Conservation (phyloP, 108 stramenopile genomes). For the Mayamaea pseudoterrestris region DNA sequence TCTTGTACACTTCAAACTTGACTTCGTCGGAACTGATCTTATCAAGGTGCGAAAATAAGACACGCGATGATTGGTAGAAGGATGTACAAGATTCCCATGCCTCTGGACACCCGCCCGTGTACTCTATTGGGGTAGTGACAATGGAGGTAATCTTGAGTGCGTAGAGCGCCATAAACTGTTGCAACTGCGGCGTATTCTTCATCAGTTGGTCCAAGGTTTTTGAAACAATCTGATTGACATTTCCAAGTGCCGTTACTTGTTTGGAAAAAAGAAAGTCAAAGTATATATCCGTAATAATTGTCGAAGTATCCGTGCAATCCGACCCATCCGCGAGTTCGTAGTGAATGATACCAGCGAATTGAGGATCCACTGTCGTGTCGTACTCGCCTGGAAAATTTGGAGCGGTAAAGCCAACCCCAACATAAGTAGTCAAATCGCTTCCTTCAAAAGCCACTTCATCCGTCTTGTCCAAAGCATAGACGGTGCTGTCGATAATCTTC, state of each 20-base stretch:
- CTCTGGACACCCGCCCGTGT: not conserved
- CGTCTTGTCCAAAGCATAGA: constrained; percentile 1
- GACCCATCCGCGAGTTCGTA: not conserved
- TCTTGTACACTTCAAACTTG: not conserved
- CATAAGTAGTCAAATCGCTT: not conserved
- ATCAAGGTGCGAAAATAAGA: not conserved
- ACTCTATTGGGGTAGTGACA: not conserved
- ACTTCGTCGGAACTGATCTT: not conserved
- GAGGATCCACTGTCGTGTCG: constrained; percentile 3
- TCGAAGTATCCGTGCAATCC: not conserved
- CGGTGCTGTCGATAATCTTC: not conserved
- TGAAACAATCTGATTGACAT: not conserved
- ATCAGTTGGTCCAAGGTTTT: not conserved
- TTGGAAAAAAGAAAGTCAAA: not conserved
- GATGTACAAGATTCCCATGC: not conserved
- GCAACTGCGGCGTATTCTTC: not conserved
- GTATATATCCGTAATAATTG: too few species aligned
- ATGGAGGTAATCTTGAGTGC: not conserved
- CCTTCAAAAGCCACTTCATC: not conserved
- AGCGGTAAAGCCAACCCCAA: constrained; percentile 2
- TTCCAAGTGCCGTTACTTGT: not conserved
- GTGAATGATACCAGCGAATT: constrained; percentile 5
- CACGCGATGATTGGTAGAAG: not conserved
- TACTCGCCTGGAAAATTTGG: not conserved
- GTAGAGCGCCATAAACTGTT: not conserved